These are phyloP conservation scores for Leccinum fuscescens DNA, from an alignment of 1,284 basidiomycete species.

Conservation along the genomic window DNA sequence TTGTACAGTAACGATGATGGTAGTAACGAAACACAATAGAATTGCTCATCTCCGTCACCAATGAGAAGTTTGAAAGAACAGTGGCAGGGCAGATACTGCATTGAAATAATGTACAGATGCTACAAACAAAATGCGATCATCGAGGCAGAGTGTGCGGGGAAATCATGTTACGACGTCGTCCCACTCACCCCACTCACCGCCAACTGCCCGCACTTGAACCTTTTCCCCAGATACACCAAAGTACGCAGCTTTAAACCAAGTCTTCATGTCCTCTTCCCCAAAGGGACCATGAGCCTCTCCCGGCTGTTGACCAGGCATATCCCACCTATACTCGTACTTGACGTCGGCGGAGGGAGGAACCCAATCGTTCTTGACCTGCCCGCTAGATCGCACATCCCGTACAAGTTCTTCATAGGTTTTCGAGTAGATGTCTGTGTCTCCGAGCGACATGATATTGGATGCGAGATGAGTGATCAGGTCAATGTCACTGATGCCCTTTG, in stretches of 20 bases:
- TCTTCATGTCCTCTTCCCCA: slow-evolving; percentile 68
- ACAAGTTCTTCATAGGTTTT: slow-evolving; percentile 82
- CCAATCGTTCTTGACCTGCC: slow-evolving; percentile 68
- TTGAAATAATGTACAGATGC: slow-evolving; percentile 20
- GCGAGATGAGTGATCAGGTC: slow-evolving; percentile 79
- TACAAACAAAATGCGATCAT: neutral
- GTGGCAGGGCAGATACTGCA: neutral
- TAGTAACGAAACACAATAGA: neutral
- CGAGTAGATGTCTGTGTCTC: slow-evolving; percentile 81
- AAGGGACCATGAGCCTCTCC: slow-evolving; percentile 74
- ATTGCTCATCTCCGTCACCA: neutral
- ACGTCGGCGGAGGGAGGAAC: slow-evolving; percentile 72
- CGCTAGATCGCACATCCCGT: slow-evolving; percentile 67
- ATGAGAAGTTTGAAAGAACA: neutral
- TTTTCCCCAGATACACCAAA: slow-evolving; percentile 75
- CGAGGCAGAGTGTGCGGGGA: neutral
- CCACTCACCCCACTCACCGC: slow-evolving; percentile 73
- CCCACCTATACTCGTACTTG: slow-evolving; percentile 80
- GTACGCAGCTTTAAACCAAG: slow-evolving; percentile 74
- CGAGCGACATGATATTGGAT: slow-evolving; percentile 78
- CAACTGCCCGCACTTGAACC: slow-evolving; percentile 61
- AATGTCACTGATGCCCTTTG: slow-evolving; percentile 54
- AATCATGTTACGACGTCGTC: slow-evolving; percentile 52
- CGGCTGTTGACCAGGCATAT: slow-evolving; percentile 47
- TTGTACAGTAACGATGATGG: neutral